Evolutionary conservation across 352 stramenopile species (phyloP).

Genomic region (Albugo candida): DNA sequence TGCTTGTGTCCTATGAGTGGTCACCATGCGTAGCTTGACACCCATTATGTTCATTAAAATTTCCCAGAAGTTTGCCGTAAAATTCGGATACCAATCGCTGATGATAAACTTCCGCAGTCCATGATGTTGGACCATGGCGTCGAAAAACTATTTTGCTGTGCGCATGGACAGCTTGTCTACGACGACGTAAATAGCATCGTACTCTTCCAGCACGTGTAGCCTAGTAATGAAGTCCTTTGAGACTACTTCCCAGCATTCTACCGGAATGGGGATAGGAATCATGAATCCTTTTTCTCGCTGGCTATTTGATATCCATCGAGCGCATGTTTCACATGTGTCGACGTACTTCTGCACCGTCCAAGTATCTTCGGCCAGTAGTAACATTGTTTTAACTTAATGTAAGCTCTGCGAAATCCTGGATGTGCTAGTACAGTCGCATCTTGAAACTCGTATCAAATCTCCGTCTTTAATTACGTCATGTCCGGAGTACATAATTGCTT

Average conservation of each 20-base stretch:
- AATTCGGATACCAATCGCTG: conserved; percentile 9
- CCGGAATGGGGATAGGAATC: conserved; percentile 3
- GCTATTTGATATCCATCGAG: too few species aligned
- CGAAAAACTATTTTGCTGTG: conserved; percentile 8
- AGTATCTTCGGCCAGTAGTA: conserved; percentile 9
- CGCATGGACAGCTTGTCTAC: too few species aligned
- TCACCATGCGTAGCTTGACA: conserved; percentile 8
- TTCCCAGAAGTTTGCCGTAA: too few species aligned
- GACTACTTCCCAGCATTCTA: conserved; percentile 9
- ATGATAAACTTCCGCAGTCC: conserved; percentile 6
- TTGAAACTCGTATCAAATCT: not conserved
- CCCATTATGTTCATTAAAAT: conserved; percentile 9
- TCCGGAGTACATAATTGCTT: conserved; percentile 1
- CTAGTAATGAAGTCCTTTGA: conserved; percentile 7
- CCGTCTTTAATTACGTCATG: too few species aligned
- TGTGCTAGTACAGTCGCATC: conserved; percentile 2
- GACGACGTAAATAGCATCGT: too few species aligned
- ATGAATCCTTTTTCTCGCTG: conserved; percentile 8
- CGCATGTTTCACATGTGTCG: too few species aligned
- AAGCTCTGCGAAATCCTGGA: conserved; percentile 1
- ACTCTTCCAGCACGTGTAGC: conserved; percentile 6
- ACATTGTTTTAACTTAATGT: conserved; percentile 1
- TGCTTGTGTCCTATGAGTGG: conserved; percentile 2
- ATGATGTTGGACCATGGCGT: conserved; percentile 6
- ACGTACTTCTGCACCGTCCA: too few species aligned